A percentile compares a stretch with the other conserved stretches of the same genome.
Evolutionary conservation across 805 yeast genomes (phyloP).

Genomic region (Lachancea lanzarotensis): DNA sequence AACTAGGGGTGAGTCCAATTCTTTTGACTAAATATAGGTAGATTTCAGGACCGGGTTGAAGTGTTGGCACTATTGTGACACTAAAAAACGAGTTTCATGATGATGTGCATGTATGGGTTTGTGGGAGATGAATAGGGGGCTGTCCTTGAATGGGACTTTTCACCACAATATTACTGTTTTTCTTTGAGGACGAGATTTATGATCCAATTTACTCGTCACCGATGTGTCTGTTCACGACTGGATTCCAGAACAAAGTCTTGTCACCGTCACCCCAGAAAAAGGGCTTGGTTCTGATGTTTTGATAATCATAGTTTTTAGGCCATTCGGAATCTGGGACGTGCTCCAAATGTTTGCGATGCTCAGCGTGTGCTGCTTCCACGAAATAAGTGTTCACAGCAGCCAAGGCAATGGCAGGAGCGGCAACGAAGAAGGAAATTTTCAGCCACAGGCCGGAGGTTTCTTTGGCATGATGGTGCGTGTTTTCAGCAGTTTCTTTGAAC

Average conservation of each 20-base stretch:
- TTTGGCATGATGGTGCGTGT: slow-evolving; percentile 72
- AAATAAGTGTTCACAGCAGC: slow-evolving; percentile 76
- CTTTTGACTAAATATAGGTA: not conserved
- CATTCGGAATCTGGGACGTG: slow-evolving; percentile 80
- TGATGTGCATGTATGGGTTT: not conserved
- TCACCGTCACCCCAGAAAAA: slow-evolving; percentile 99
- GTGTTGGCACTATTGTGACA: not conserved
- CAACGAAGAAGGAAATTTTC: slow-evolving; percentile 72
- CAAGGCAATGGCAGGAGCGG: slow-evolving; percentile 72
- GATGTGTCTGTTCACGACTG: slow-evolving; percentile 82
- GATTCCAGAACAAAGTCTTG: slow-evolving; percentile 95
- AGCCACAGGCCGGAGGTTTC: slow-evolving; percentile 77
- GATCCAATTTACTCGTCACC: slow-evolving; percentile 25
- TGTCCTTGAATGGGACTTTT: not conserved
- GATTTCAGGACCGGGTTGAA: not conserved
- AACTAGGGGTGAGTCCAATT: not conserved
- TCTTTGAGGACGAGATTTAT: not conserved
- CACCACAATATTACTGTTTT: not conserved
- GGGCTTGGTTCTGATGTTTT: slow-evolving; percentile 79
- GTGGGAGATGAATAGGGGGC: not conserved
- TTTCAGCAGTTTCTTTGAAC: slow-evolving; percentile 53
- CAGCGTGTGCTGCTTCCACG: slow-evolving; percentile 82
- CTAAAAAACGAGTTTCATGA: not conserved
- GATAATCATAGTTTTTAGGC: slow-evolving; percentile 87
- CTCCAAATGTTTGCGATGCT: slow-evolving; percentile 72